Conservation (phyloP, 2,329 filamentous ascomycete species). For the Claviceps sp. region DNA sequence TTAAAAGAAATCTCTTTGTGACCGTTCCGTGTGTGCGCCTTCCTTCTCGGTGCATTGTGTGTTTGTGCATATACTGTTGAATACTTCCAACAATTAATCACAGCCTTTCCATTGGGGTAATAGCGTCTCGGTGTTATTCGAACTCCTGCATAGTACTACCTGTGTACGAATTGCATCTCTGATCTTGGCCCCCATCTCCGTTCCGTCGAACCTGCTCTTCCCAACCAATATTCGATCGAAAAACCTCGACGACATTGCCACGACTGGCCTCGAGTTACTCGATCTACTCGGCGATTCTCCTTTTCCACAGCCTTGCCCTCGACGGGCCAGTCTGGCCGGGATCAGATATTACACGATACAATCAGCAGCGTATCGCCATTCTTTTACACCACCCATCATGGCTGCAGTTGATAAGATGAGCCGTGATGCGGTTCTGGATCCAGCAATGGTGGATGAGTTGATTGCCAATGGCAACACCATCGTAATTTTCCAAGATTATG, state of each 20-base stretch:
- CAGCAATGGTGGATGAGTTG: constrained; percentile 32
- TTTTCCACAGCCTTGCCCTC: background rate
- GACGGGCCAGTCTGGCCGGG: background rate
- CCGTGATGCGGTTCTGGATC: constrained; percentile 30
- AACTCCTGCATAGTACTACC: background rate
- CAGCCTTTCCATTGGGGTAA: background rate
- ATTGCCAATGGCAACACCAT: constrained; percentile 42
- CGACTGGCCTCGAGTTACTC: background rate
- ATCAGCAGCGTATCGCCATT: background rate
- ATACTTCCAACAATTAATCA: background rate
- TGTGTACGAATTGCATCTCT: background rate
- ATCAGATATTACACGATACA: background rate
- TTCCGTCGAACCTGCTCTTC: background rate
- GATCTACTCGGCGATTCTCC: no score
- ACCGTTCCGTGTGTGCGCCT: background rate
- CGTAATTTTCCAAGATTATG: constrained; percentile 40
- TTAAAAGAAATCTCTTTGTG: background rate
- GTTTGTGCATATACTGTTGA: background rate
- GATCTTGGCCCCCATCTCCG: background rate
- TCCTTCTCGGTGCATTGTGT: rapidly evolving
- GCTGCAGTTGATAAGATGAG: constrained; percentile 15
- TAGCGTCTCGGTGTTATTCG: background rate
- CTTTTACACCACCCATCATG: background rate
- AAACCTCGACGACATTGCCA: background rate
- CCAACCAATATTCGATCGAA: background rate